Evolutionary conservation across 371 early-diverging fungal species (phyloP), one percentile per base, ranked within the genome.

Genomic region (Parasitella parasitica): DNA sequence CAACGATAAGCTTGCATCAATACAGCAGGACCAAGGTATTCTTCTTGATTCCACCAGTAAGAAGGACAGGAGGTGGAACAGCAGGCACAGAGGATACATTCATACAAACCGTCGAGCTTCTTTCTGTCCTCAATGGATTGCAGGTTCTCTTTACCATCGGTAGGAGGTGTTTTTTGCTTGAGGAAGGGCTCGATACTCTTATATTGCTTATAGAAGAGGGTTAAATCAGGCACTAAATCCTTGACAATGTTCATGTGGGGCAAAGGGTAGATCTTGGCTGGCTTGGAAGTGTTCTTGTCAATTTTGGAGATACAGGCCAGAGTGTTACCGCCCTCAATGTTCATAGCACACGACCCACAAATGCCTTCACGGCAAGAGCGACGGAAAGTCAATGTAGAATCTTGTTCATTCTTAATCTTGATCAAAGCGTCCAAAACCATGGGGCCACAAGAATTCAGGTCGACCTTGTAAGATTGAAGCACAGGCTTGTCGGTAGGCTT

Each of bases 331-430:
- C 98, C 98, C 70, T 90, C 87, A 72, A 96, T 95, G 87, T 97
- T 97, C 96, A 97, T 96, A 60, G 98, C 93, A 73, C 98, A 96
- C 46, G 94, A 94, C 56, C 98, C 98, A 78, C 97, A 97, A 64
- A 96, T 96, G 60, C 87, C 87, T 72, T 86, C 84, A 73, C 88
- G 86, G 71, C 88, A 88, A 30, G 86, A 86, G 70, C 93, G 86
- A 70, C 94, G 89, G 88, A 94, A 92, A 24, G 98, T 94, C 62
- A 96, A 84, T 12, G 95, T 94, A 48, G 95, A 86, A 75, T 96
- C 97, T 28, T 89, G 82, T 72, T 96, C 96, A 78, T 96, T 96
- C 83, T 97, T 97, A 72, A 96, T 96, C 75, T 96, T 95, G 73
- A 95, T 90, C 48, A 96, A 73, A 15, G 96, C 97, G 73, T 97